These are phyloP conservation scores for Zychaea mexicana DNA, from an alignment of 371 early-diverging fungal species.

Conservation along the genomic window DNA sequence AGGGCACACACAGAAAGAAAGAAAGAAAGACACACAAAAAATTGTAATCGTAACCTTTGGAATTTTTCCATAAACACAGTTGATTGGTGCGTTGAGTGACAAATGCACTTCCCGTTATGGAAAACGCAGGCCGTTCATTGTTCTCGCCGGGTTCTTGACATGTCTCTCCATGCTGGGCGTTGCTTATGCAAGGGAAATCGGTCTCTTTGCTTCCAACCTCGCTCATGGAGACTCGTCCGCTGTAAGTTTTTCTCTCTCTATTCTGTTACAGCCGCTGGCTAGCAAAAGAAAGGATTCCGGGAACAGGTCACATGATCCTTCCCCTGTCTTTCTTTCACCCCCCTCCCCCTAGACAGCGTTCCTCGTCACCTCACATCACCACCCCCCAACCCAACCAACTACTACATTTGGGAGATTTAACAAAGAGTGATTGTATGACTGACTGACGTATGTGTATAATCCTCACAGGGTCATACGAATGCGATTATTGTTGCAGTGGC, in stretches of 20 bases:
- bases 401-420: too few relatives aligned
- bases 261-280: too few relatives aligned
- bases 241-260: conserved; percentile 4
- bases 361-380: too few relatives aligned
- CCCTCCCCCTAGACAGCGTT: too few relatives aligned
- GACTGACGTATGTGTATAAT: not conserved
- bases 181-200: conserved; percentile 65
- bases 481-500: conserved; percentile 65
- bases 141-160: conserved; percentile 57
- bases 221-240: not conserved
- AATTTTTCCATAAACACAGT: conserved; percentile 23
- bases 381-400: too few relatives aligned
- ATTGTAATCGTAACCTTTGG: not conserved
- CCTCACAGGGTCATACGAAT: conserved; percentile 5
- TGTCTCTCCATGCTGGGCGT: conserved; percentile 61
- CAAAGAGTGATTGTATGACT: not conserved
- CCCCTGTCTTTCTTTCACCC: too few relatives aligned
- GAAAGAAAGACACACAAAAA: not conserved
- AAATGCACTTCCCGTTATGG: conserved; percentile 53
- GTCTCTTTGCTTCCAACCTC: conserved; percentile 13
- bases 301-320: too few relatives aligned
- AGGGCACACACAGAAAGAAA: not conserved
- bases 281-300: too few relatives aligned
- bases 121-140: conserved; percentile 58
- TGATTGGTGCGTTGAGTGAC: conserved; percentile 66